Evolutionary conservation across 805 yeast genomes (phyloP).

Genomic region (Ogataea angusta): DNA sequence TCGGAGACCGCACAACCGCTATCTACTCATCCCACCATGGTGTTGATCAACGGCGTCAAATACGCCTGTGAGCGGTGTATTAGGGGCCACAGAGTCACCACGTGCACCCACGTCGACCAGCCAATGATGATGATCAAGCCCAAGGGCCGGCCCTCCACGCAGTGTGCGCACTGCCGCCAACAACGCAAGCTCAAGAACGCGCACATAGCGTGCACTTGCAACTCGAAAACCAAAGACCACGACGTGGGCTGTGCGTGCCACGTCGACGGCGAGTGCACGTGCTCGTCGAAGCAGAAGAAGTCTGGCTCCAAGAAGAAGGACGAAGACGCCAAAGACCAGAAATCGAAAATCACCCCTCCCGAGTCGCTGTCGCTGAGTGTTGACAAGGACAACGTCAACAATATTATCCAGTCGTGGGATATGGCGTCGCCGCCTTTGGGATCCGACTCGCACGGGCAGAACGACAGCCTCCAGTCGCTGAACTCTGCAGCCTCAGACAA

Average conservation of each 20-base stretch:
- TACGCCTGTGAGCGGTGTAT: slow-evolving; percentile 96
- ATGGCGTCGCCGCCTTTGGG: slow-evolving; percentile 27
- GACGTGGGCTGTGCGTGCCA: slow-evolving; percentile 32
- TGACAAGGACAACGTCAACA: slow-evolving; percentile 17
- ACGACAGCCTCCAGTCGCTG: slow-evolving; percentile 25
- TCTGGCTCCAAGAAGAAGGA: slow-evolving; percentile 17
- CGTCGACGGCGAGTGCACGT: slow-evolving; percentile 32
- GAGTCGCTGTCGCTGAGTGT: slow-evolving; percentile 5
- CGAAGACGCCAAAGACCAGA: slow-evolving; percentile 9
- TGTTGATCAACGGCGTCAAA: slow-evolving; percentile 84
- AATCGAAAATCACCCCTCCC: slow-evolving; percentile 4
- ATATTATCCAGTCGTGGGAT: slow-evolving; percentile 28
- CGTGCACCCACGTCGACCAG: slow-evolving; percentile 89
- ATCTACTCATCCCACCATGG: slow-evolving; percentile 51
- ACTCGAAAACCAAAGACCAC: slow-evolving; percentile 39
- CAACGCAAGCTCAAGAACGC: slow-evolving; percentile 63
- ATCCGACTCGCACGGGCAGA: slow-evolving; percentile 10
- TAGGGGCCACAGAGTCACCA: slow-evolving; percentile 92
- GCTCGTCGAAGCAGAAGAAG: slow-evolving; percentile 28
- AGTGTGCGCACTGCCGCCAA: slow-evolving; percentile 82
- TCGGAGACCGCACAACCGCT: not conserved
- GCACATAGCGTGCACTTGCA: slow-evolving; percentile 71
- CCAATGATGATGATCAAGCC: slow-evolving; percentile 92
- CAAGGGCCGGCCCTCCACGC: slow-evolving; percentile 93
- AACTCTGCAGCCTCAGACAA: slow-evolving; percentile 18